Conservation (phyloP, 768 basidiomycete species). For the Lactarius psammicola region DNA sequence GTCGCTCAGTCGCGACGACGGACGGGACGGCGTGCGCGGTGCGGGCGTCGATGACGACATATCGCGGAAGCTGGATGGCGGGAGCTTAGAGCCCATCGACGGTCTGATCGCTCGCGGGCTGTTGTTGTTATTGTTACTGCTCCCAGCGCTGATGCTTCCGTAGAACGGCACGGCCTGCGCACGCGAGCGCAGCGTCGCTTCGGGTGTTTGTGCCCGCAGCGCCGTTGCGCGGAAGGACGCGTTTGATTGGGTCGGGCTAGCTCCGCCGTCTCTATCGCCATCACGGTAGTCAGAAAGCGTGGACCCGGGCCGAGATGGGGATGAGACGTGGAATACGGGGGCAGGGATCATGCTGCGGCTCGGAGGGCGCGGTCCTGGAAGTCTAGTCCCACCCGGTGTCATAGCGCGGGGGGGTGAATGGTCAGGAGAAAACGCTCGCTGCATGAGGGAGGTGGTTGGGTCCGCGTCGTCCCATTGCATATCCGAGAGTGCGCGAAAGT, state of each 20-base stretch:
- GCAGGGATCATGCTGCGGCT: conserved; percentile 84
- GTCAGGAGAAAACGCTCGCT: conserved; percentile 66
- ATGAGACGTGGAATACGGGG: conserved; percentile 66
- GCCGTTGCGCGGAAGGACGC: conserved; percentile 45
- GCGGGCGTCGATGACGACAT: conserved; percentile 42
- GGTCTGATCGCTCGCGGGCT: conserved; percentile 42
- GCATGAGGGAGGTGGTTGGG: conserved; percentile 44
- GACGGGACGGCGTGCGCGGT: conserved; percentile 48
- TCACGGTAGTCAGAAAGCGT: conserved; percentile 60
- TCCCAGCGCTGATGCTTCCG: conserved; percentile 33
- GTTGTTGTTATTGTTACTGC: conserved; percentile 32
- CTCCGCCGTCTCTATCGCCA: conserved; percentile 1
- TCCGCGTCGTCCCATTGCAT: conserved; percentile 50
- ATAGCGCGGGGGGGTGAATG: conserved; percentile 37
- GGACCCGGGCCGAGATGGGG: conserved; percentile 67
- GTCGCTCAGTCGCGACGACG: conserved; percentile 63
- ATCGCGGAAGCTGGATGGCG: conserved; percentile 78
- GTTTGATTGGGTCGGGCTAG: conserved; percentile 20
- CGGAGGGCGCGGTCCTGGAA: conserved; percentile 68
- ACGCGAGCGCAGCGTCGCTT: conserved; percentile 56
- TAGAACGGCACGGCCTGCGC: conserved; percentile 59
- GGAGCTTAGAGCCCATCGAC: conserved; percentile 46
- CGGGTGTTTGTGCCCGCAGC: conserved; percentile 66
- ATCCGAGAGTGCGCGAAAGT: conserved; percentile 49
- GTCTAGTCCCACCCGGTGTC: conserved; percentile 43